Evolutionary conservation across 257 asterid genomes (phyloP).

Genomic region (Nicotiana noctiflora): DNA sequence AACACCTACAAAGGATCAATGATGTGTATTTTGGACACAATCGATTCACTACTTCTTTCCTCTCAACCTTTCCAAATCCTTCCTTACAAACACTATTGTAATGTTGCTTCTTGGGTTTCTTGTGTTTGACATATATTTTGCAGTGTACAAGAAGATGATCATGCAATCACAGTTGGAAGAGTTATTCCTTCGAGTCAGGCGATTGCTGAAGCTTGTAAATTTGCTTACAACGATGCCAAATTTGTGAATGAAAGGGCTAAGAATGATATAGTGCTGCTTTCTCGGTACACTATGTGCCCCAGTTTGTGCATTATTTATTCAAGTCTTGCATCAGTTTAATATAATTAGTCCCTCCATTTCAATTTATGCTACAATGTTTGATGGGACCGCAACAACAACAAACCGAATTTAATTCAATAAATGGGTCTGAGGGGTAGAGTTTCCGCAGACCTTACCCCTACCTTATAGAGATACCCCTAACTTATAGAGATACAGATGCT

Average conservation of each 20-base stretch:
- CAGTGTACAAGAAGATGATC: slow-evolving; percentile 45
- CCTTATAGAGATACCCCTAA: too few species aligned
- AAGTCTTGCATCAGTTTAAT: background rate
- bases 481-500: too few species aligned
- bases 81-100: background rate
- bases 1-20: background rate
- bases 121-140: slow-evolving; percentile 9
- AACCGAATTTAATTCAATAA: too few species aligned
- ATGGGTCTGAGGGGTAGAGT: too few species aligned
- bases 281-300: slow-evolving; percentile 40
- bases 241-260: slow-evolving; percentile 83
- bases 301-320: background rate
- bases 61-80: background rate
- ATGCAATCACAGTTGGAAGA: slow-evolving; percentile 36
- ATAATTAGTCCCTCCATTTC: background rate
- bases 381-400: background rate
- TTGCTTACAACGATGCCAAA: slow-evolving; percentile 71
- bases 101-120: background rate
- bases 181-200: slow-evolving; percentile 43
- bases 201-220: slow-evolving; percentile 89
- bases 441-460: too few species aligned
- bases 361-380: background rate
- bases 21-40: background rate
- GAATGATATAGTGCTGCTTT: slow-evolving; percentile 75
- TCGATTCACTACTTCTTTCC: background rate